Evolutionary conservation across 2,329 filamentous ascomycete genomes (phyloP).

Genomic region (Alternaria rosae): DNA sequence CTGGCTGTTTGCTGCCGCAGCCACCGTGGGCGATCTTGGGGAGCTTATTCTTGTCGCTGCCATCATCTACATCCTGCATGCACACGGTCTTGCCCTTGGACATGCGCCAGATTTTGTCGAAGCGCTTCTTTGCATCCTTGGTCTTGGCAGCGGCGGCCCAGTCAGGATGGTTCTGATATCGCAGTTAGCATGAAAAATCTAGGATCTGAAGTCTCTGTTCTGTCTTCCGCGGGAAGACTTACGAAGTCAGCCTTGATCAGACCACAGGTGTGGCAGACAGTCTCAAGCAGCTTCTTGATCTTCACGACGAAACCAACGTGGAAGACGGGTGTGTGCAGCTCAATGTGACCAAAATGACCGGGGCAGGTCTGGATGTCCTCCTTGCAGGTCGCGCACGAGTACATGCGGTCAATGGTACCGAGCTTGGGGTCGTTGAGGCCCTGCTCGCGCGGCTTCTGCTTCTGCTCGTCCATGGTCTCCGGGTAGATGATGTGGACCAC

Average conservation of each 20-base stretch:
- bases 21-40: conserved; percentile 73
- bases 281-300: conserved; percentile 98
- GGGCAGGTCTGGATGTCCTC: conserved; percentile 96
- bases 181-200: conserved; percentile 65
- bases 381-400: conserved; percentile 94
- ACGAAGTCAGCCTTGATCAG: conserved; percentile 98
- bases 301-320: conserved; percentile 96
- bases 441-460: conserved; percentile 86
- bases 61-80: conserved; percentile 76
- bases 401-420: conserved; percentile 93
- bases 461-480: conserved; percentile 99
- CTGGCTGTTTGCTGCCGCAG: conserved; percentile 90
- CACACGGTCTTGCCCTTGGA: conserved; percentile 90
- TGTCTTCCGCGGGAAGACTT: conserved; percentile 73
- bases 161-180: conserved; percentile 71
- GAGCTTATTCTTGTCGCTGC: conserved; percentile 56
- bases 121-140: conserved; percentile 92
- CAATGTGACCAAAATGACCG: conserved; percentile 98
- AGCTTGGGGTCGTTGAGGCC: conserved; percentile 96
- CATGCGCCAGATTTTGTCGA: conserved; percentile 88
- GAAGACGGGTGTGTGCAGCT: conserved; percentile 94
- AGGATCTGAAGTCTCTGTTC: conserved; percentile 58
- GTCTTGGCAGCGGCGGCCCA: conserved; percentile 82
- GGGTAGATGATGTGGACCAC: conserved; percentile 95
- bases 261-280: conserved; percentile 98